Evolutionary conservation across 2,329 filamentous ascomycete genomes (phyloP).

Genomic region (Talaromyces funiculosus): DNA sequence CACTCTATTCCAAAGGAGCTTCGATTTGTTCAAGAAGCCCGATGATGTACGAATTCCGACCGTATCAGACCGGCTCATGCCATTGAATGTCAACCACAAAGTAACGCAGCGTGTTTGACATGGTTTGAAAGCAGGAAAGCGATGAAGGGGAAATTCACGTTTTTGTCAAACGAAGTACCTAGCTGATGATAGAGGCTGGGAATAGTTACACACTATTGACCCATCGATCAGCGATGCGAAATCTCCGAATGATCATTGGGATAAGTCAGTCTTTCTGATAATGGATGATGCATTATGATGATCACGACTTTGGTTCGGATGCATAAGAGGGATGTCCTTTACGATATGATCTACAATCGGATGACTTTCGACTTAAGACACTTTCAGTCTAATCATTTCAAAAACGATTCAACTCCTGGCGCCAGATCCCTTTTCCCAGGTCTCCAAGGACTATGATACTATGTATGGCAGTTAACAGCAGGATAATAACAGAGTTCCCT

Average conservation of each 20-base stretch:
- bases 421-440: not conserved
- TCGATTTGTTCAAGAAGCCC: too few species aligned
- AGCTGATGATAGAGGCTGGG: not conserved
- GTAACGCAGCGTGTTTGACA: not conserved
- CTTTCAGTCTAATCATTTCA: not conserved
- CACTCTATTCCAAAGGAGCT: too few species aligned
- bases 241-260: not conserved
- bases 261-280: too few species aligned
- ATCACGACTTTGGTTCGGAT: not conserved
- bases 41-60: not conserved
- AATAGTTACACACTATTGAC: too few species aligned
- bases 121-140: not conserved
- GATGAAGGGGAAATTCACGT: not conserved
- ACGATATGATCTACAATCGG: not conserved
- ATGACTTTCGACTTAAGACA: not conserved
- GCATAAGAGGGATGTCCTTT: not conserved
- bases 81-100: not conserved
- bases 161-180: not conserved
- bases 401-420: not conserved
- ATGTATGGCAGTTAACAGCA: constrained; percentile 3
- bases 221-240: not conserved
- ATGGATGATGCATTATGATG: not conserved
- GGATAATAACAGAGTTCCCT: not conserved
- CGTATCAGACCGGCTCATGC: not conserved
- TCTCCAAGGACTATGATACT: not conserved